Percentiles rank a stretch among this genome's conserved stretches.
Evolutionary conservation across 2,329 filamentous ascomycete species (phyloP).

Genomic region (Lecanicillium sp.): DNA sequence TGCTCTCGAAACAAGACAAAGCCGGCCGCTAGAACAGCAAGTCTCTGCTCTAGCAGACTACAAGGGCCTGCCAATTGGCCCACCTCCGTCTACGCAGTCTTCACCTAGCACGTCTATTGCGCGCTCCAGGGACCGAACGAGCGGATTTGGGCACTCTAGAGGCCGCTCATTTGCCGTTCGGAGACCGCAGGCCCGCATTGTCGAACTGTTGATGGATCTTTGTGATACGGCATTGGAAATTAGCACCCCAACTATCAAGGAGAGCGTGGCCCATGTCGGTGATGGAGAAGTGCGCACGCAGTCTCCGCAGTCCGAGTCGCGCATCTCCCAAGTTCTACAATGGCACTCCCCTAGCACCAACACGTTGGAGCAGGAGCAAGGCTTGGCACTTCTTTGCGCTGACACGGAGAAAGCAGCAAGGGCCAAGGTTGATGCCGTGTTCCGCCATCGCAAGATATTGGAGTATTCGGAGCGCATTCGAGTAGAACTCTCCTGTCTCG

Average conservation of each 20-base stretch:
- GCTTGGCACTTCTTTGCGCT: slow-evolving; percentile 75
- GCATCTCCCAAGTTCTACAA: slow-evolving; percentile 87
- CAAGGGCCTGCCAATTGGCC: slow-evolving; percentile 79
- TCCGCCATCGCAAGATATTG: slow-evolving; percentile 84
- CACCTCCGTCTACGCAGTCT: slow-evolving; percentile 61
- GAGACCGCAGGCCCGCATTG: slow-evolving; percentile 82
- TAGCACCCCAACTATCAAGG: slow-evolving; percentile 88
- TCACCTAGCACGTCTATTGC: slow-evolving; percentile 66
- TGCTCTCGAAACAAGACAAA: slow-evolving; percentile 72
- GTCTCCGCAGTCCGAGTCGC: slow-evolving; percentile 91
- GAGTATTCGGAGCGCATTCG: slow-evolving; percentile 96
- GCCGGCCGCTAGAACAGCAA: slow-evolving; percentile 47
- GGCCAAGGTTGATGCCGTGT: slow-evolving; percentile 86
- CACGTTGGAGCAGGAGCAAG: slow-evolving; percentile 88
- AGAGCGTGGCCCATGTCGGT: slow-evolving; percentile 54
- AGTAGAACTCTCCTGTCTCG: slow-evolving; percentile 83
- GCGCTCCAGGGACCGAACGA: slow-evolving; percentile 64
- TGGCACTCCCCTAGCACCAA: slow-evolving; percentile 94
- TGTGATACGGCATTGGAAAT: slow-evolving; percentile 96
- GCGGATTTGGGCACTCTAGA: slow-evolving; percentile 71
- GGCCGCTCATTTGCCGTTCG: slow-evolving; percentile 86
- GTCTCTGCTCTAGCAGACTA: slow-evolving; percentile 64
- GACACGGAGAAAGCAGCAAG: slow-evolving; percentile 82
- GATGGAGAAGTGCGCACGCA: slow-evolving; percentile 80
- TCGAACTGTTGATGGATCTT: slow-evolving; percentile 88